A percentile compares a stretch with the other conserved stretches of the same genome.
Evolutionary conservation across 225 moss, liverwort and hornwort species (phyloP).

Genomic region (Physcomitrium patens): DNA sequence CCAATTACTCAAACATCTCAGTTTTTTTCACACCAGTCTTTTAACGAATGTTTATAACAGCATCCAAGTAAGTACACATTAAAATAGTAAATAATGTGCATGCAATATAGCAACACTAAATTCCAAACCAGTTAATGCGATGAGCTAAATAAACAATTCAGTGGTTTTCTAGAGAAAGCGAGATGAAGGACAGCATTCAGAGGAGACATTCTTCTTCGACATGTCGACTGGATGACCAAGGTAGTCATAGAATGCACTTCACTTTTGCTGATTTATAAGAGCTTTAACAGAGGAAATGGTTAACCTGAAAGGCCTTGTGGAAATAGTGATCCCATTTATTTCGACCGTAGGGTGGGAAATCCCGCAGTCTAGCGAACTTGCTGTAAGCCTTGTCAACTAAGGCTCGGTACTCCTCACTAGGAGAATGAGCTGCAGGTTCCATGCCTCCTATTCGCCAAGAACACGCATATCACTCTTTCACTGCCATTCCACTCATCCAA

Average conservation of each 20-base stretch:
- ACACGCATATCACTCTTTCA: constrained; percentile 46
- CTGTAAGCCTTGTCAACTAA: constrained; percentile 91
- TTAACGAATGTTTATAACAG: too few species aligned
- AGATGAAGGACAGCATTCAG: too few species aligned
- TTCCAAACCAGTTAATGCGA: too few species aligned
- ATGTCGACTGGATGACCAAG: neutral
- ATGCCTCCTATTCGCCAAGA: constrained; percentile 41
- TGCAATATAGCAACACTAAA: too few species aligned
- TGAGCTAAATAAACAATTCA: too few species aligned
- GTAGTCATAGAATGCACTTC: neutral
- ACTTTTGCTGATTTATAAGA: constrained; percentile 1
- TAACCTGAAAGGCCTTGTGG: constrained; percentile 90
- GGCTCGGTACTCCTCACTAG: constrained; percentile 86
- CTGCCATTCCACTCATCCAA: constrained; percentile 34
- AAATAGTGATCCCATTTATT: constrained; percentile 97
- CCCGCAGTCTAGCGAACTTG: constrained; percentile 85
- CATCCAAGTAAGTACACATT: too few species aligned
- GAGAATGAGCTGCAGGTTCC: constrained; percentile 71
- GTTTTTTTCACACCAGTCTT: neutral
- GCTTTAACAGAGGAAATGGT: neutral
- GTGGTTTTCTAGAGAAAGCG: too few species aligned
- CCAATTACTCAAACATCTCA: constrained; percentile 16
- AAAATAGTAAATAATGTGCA: too few species aligned
- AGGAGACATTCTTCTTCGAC: neutral
- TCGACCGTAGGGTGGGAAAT: constrained; percentile 87